Conservation (phyloP, 2,329 filamentous ascomycete genomes). For the Mollisia scopiformis region DNA sequence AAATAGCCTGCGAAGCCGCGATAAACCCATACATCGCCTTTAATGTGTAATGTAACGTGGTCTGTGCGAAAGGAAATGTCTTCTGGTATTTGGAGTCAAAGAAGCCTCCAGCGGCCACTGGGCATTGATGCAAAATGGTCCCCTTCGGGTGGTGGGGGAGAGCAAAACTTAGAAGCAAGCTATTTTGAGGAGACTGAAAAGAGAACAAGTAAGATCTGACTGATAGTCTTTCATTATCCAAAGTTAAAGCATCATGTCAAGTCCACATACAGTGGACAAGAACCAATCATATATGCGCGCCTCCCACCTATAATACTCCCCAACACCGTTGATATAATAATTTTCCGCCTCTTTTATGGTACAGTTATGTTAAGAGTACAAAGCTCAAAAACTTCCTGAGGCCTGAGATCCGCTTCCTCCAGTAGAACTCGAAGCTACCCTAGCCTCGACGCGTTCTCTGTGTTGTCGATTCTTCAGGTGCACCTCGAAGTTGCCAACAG, state of each 20-base stretch:
- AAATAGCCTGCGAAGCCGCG: not conserved
- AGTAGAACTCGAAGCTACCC: constrained; percentile 12
- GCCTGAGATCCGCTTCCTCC: constrained; percentile 1
- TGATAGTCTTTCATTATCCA: not conserved
- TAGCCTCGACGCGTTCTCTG: constrained; percentile 65
- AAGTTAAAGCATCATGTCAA: not conserved
- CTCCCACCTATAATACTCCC: constrained; percentile 9
- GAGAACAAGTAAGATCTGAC: not conserved
- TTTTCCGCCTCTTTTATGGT: constrained; percentile 8
- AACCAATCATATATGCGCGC: constrained; percentile 8
- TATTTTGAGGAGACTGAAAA: not conserved
- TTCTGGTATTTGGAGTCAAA: not conserved
- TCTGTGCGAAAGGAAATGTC: not conserved
- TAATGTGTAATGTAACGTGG: not conserved
- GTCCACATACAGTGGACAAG: not conserved
- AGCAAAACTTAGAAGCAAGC: not conserved
- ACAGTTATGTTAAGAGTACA: constrained; percentile 3
- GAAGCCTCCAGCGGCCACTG: not conserved
- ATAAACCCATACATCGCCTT: not conserved
- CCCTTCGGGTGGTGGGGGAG: too few species aligned
- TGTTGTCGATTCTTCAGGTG: constrained; percentile 87
- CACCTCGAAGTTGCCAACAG: constrained; percentile 88
- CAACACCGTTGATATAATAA: constrained; percentile 11
- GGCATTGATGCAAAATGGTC: too few species aligned
- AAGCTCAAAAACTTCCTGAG: not conserved